Evolutionary conservation across 2,329 filamentous ascomycete species (phyloP), one percentile per base, ranked within the genome.

Genomic region (Emmonsiellopsis sp.): DNA sequence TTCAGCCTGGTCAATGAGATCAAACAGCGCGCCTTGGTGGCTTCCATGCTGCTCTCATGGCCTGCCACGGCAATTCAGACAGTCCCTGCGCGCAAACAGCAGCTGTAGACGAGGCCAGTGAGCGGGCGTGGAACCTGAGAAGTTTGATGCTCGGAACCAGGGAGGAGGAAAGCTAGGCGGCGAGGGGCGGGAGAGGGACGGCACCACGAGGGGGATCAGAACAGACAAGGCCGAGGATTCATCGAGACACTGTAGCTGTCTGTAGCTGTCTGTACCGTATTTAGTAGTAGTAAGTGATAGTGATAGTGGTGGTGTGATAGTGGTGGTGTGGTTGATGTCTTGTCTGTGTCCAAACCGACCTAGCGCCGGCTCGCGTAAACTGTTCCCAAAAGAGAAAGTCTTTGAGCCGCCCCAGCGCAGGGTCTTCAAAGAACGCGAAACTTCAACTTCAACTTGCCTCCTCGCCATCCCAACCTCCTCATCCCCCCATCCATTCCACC

Each of bases 401-500:
- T 49, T 50, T 31, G 53, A 54, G 53, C 50, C 41, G 40, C 35
- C 42, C 32, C 15, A 26, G 20, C 20, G 20, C 20, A 26, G 20
- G 20, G 20, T 26, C 20, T 26, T 26, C 20, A 26, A 26, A 26
- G 20, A 57, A 52, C 57, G 57, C 55, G 57, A 59, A 55, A 52
- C 54, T n/a, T n/a, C n/a, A n/a, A n/a, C n/a, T n/a, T n/a, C n/a
- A n/a, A n/a, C n/a, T 58, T 50, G 56, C 56, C 56, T 52, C 52
- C 50, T 37, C 45, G 42, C 31, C 44, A 37, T 38, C 42, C 50
- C 48, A 45, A 30, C n/a, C n/a, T n/a, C n/a, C n/a, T n/a, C 54
- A 48, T 58, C 54, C 58, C 59, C 55, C 55, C 52, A 54, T 57
- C 50, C 52, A 53, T 48, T 51, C 52, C 58, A 51, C 44, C 55